Conservation (phyloP, 768 basidiomycete species). For the Boletus tomentosulus region DNA sequence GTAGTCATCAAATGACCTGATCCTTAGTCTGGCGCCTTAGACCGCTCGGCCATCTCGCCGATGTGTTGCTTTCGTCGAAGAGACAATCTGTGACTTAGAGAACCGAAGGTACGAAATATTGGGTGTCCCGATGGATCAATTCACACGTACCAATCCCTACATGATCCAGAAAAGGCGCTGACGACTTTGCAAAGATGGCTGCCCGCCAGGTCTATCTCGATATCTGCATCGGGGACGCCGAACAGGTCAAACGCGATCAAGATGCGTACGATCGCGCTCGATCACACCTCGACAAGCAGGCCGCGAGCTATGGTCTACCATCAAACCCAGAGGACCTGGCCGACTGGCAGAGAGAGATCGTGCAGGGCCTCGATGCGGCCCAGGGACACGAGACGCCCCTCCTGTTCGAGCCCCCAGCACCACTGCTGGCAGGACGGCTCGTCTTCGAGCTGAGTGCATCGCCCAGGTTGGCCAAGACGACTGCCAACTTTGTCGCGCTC, state of each 20-base stretch:
- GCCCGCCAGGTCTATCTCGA: slow-evolving; percentile 34
- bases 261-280: slow-evolving; percentile 31
- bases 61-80: slow-evolving; percentile 1
- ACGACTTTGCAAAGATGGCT: not conserved
- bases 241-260: slow-evolving; percentile 21
- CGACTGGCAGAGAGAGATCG: slow-evolving; percentile 42
- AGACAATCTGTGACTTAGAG: not conserved
- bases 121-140: no score
- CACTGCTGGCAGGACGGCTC: slow-evolving; percentile 40
- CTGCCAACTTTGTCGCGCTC: slow-evolving; percentile 45
- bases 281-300: slow-evolving; percentile 35
- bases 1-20: slow-evolving; percentile 28
- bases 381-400: slow-evolving; percentile 30
- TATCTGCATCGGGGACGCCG: slow-evolving; percentile 39
- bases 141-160: not conserved
- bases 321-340: slow-evolving; percentile 35
- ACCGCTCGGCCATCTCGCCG: slow-evolving; percentile 55
- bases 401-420: slow-evolving; percentile 32
- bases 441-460: slow-evolving; percentile 38
- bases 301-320: slow-evolving; percentile 41
- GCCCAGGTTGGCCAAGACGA: slow-evolving; percentile 42
- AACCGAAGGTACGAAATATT: no score
- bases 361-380: slow-evolving; percentile 39
- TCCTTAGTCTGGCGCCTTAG: slow-evolving; percentile 62
- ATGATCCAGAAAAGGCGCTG: no score